Base-by-base conservation (phyloP, 352 stramenopile genomes). In the Phytophthora pini region DNA sequence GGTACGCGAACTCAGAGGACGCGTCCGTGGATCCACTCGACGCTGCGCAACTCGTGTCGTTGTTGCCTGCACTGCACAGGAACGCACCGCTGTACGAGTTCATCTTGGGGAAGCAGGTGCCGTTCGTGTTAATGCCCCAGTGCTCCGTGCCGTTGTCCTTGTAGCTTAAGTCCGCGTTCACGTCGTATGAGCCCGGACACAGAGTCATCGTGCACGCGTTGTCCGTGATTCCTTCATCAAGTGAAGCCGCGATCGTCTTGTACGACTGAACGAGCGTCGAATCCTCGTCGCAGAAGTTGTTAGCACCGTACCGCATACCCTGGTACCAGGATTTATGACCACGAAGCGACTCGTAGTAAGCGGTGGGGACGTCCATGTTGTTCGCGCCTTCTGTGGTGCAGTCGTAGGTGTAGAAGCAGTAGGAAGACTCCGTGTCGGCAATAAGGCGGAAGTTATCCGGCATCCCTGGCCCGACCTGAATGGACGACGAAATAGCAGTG, bases 391-490 rank as follows among this genome's bases (percentile, higher is more conserved):
- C 46, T 0, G 77, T 86, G 5, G 51, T 77, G 57, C 83, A 90
- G 7, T 43, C 34, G 13, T 59, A 72, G 0, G 31, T 68, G 61
- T 87, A 90, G 3, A 86, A 48, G 49, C 83, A 89, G n/a, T 50
- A 72, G 0, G 41, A 58, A 27, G 47, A 52, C n/a, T 36, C 56
- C 6, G n/a, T 63, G 27, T 70, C 50, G 5, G 61, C 31, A 31
- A 88, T 64, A 7, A 75, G 44, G 1, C 84, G 79, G 40, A 81
- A 88, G 24, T 90, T 62, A 1, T 65, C 26, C 0, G 87, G 74
- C 76, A 92, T 92, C 0, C 87, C 90, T 0, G 88, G 88, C 1
- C 64, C 79, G 34, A 98, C 70, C 62, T 99, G 96, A 12, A 98
- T 80, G 9, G 93, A 98, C 41, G 90, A 92, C 29, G 92, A 98